phyloP scores from a whole-genome alignment of 2,329 filamentous ascomycete species.

The Penicillium verrucosum region DNA sequence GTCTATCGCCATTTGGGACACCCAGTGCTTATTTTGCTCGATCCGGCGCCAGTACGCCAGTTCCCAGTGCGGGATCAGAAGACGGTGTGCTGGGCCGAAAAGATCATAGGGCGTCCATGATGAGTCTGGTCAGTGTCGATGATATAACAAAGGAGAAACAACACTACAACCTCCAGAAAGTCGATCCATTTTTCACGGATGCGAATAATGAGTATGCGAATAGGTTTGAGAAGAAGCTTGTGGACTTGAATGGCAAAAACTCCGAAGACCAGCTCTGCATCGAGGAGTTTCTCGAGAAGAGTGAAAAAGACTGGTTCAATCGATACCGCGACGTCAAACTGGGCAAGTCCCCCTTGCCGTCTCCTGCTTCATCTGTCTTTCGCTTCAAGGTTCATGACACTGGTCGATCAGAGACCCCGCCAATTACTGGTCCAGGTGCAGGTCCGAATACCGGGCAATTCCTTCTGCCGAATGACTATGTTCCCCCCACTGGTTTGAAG shows the following conservation, averaged over 20 bases:
- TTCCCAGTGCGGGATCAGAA: neutral
- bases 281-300: constrained; percentile 61
- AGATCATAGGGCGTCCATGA: constrained; percentile 44
- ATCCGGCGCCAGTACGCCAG: constrained; percentile 7
- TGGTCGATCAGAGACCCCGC: constrained; percentile 31
- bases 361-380: constrained; percentile 27
- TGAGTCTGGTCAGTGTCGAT: constrained; percentile 52
- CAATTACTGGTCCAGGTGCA: constrained; percentile 33
- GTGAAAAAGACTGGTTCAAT: constrained; percentile 65
- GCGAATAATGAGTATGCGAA: constrained; percentile 59
- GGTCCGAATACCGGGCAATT: constrained; percentile 47
- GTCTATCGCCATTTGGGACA: constrained; percentile 4
- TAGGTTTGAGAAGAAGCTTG: constrained; percentile 56
- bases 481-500: constrained; percentile 55
- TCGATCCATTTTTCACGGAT: constrained; percentile 66
- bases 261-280: constrained; percentile 60
- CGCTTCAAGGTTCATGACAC: neutral
- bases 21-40: constrained; percentile 4
- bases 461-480: constrained; percentile 54
- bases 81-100: constrained; percentile 18
- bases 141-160: constrained; percentile 52
- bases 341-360: constrained; percentile 42
- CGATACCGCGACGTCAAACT: constrained; percentile 58
- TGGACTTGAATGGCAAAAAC: constrained; percentile 54
- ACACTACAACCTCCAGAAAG: constrained; percentile 62